Conservation (phyloP, 768 basidiomycete genomes). For the Dentipellis sp. region DNA sequence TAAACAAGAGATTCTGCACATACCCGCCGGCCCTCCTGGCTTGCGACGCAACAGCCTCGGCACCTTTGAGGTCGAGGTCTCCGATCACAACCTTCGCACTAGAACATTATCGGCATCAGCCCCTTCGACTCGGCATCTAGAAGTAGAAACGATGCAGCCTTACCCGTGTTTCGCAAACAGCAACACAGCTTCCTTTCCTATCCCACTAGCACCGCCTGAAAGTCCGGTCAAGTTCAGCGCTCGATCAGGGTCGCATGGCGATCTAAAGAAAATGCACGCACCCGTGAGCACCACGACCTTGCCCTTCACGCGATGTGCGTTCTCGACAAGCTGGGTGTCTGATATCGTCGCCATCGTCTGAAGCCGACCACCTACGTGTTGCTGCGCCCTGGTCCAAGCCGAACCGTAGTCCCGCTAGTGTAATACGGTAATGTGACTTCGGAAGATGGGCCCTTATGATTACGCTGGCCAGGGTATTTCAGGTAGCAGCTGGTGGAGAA, state of each 20-base stretch:
- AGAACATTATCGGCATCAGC: neutral
- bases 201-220: conserved; percentile 25
- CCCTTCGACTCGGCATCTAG: neutral
- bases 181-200: conserved; percentile 42
- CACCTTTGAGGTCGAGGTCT: conserved; percentile 35
- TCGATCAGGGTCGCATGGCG: neutral
- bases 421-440: too few species aligned
- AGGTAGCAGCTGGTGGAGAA: too few species aligned
- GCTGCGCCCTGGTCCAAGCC: too few species aligned
- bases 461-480: too few species aligned
- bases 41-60: conserved; percentile 29
- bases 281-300: conserved; percentile 21
- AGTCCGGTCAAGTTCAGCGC: neutral
- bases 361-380: too few species aligned
- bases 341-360: conserved; percentile 15
- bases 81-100: conserved; percentile 47
- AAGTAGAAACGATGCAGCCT: conserved; percentile 4
- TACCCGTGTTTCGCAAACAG: conserved; percentile 46
- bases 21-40: conserved; percentile 37
- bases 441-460: too few species aligned
- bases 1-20: conserved; percentile 9
- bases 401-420: too few species aligned
- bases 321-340: conserved; percentile 14
- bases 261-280: neutral
- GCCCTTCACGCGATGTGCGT: conserved; percentile 16